Evolutionary conservation across 139 green algal genomes (phyloP), one percentile per base, ranked within the genome.

Genomic region (Edaphochlamys debaryana): DNA sequence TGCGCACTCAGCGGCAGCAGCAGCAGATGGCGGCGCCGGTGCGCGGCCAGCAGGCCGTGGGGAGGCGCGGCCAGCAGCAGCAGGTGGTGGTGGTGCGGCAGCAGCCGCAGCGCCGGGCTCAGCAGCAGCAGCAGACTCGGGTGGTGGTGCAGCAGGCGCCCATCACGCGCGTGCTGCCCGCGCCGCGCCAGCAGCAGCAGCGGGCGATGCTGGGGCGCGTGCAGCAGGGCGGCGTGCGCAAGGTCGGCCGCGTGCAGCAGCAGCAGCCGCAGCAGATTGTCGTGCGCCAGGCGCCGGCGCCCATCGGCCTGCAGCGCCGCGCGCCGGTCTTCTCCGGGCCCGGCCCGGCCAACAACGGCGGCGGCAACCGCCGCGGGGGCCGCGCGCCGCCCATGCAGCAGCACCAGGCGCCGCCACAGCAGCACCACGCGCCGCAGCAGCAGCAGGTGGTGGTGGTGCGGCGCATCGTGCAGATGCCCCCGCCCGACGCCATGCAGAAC

Each of bases 151-250:
- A 25, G 30, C 17, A 40, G 29, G 11, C 5, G 54, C 34, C 45
- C 17, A 70, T 36, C 38, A 73, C 60, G 38, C 86, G 67, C 62
- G 50, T 52, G 29, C 36, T 81, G 32, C 36, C 45, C 38, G 34
- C 62, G 41, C 48, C 71, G 25, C 67, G 64, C 4, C 56, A 66
- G 50, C 62, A 64, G 50, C 50, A 84, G 62, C 58, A 70, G 60
- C 69, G 70, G 4, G 68, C 79, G 69, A 60, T 76, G 67, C 67
- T 73, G 11, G 73, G 71, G 0, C 62, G 45, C n/a, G 76, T 82
- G 17, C 63, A 73, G 63, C 63, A 73, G 42, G 76, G 76, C 42
- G 76, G 62, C 27, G 76, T 82, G 63, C 76, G 76, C 29, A 82
- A 82, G 36, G 52, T n/a, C 64, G 27, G 74, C 9, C 40, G 52